Base-by-base conservation (phyloP, 169 alveolate species). In the Cryptosporidium muris region DNA sequence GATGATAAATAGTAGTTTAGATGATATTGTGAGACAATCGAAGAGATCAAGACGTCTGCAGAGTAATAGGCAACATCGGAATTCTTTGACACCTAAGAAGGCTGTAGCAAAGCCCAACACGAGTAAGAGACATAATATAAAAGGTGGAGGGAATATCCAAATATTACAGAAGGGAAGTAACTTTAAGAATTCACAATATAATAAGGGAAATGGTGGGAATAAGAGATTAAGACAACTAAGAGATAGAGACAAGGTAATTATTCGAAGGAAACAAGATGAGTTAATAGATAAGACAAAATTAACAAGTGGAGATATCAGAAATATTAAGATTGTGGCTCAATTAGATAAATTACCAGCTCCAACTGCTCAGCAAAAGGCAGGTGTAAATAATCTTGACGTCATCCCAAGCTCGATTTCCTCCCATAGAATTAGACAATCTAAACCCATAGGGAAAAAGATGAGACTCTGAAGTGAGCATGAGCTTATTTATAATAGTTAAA, bases 291-390 rank as follows among this genome's bases (percentile, higher is more conserved):
- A 67, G 38, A 45, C 40, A 36, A 67, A 45, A n/a, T 37, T 38
- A 5, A 53, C 52, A 11, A 43, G 43, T 5, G 54, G 65, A n/a
- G 82, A 53, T 37, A 54, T 67, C 11, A 67, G 65, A 14, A 67
- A 38, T 34, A 67, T 67, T 51, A 58, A 67, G 49, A 67, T 67
- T 36, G 82, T 67, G 38, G 82, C 82, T 8, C 51, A 67, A 63
- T 63, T 67, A 38, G 82, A 67, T 42, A 14, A 45, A 4, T 34
- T 67, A 38, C 82, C 82, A 25, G 58, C 82, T 12, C 82, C 82
- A 25, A 67, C 82, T 1, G 82, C 82, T 1, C 82, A 67, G 37
- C 82, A 67, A 25, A 67, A 67, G 65, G 82, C 82, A 11, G 82
- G 82, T 5, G 4, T 67, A 3, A 16, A 25, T 36, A 67, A 53